Percentiles rank a stretch among this genome's conserved stretches.
phyloP scores from a whole-genome alignment of 73 alveolate species.

The Uronychia setigera region DNA sequence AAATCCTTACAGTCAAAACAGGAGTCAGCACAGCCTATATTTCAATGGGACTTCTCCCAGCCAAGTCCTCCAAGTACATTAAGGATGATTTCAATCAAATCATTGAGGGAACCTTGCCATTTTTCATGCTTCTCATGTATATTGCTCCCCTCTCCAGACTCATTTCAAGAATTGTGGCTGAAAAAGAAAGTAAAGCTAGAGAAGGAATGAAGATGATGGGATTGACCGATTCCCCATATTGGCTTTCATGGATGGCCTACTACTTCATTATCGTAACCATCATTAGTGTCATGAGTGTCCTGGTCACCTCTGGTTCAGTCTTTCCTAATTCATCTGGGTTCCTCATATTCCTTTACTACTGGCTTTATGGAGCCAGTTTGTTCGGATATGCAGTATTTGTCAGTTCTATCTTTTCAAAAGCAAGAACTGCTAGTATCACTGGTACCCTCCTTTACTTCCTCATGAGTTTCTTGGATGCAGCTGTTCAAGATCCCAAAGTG shows the following conservation, averaged over 20 bases:
- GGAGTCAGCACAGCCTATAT: conserved; percentile 50
- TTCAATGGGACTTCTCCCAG: conserved; percentile 20
- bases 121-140: conserved; percentile 81
- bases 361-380: conserved; percentile 56
- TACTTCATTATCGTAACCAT: conserved; percentile 75
- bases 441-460: conserved; percentile 49
- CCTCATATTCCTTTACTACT: conserved; percentile 51
- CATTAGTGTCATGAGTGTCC: conserved; percentile 21
- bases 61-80: not conserved
- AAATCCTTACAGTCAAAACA: conserved; percentile 11
- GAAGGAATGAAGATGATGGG: conserved; percentile 99
- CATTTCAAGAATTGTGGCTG: conserved; percentile 74
- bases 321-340: conserved; percentile 34
- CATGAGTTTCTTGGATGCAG: conserved; percentile 29
- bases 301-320: conserved; percentile 17
- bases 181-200: conserved; percentile 93
- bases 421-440: conserved; percentile 50
- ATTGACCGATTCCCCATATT: conserved; percentile 84
- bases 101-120: conserved; percentile 55
- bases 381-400: conserved; percentile 63
- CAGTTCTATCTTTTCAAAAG: conserved; percentile 75
- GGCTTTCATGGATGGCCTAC: conserved; percentile 90
- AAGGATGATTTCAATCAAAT: conserved; percentile 19
- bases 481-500: conserved; percentile 26
- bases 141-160: conserved; percentile 71